phyloP scores from a whole-genome alignment of 768 basidiomycete species.

The Kwoniella pini region DNA sequence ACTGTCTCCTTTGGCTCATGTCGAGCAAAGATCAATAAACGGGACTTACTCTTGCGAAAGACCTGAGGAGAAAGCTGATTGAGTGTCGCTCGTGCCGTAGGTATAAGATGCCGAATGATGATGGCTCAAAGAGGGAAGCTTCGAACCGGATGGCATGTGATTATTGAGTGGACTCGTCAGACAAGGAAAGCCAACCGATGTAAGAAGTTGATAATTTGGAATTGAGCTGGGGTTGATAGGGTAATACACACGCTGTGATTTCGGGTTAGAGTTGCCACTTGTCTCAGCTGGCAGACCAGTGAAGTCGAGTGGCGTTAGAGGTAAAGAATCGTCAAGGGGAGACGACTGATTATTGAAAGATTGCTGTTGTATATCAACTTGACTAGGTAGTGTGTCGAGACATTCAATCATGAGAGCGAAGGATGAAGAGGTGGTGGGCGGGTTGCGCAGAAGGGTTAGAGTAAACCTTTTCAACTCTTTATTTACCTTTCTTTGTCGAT shows the following conservation, averaged over 20 bases:
- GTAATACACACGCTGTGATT: background rate
- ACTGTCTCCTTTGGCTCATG: background rate
- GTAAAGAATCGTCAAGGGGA: background rate
- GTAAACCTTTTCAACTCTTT: background rate
- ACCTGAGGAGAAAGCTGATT: slow-evolving; percentile 9
- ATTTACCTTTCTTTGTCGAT: background rate
- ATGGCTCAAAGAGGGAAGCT: background rate
- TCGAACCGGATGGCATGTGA: slow-evolving; percentile 10
- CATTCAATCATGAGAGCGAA: background rate
- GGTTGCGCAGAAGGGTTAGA: background rate
- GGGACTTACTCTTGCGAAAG: slow-evolving; percentile 20
- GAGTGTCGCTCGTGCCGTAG: slow-evolving; percentile 15
- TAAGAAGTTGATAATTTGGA: background rate
- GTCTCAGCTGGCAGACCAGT: background rate
- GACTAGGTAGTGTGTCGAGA: background rate
- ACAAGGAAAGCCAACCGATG: background rate
- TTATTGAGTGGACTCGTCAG: background rate
- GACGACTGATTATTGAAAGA: background rate
- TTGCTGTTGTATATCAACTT: background rate
- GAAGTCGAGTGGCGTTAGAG: background rate
- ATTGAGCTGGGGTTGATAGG: too few species aligned
- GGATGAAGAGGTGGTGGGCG: background rate
- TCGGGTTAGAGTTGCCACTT: background rate
- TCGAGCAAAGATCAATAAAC: background rate
- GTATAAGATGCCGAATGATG: slow-evolving; percentile 22